Conservation (phyloP, 768 basidiomycete species). For the Crassisporium funariophilum region DNA sequence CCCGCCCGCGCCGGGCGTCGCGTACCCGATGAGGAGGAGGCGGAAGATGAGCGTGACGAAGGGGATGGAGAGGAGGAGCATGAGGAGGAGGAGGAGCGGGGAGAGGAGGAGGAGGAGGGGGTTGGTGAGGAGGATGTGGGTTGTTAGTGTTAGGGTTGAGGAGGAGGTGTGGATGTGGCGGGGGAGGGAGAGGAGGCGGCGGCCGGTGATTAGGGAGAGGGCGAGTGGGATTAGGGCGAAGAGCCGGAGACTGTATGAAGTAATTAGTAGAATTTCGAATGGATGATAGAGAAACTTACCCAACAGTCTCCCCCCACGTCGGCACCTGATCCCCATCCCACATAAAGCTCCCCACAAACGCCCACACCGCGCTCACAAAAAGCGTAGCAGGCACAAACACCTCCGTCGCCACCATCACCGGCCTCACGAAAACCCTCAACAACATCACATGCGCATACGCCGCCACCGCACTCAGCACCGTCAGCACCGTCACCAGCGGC, state of each 20-base stretch:
- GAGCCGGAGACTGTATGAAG: conserved; percentile 59
- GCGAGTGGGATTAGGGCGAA: conserved; percentile 77
- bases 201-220: conserved; percentile 69
- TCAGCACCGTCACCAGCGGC: conserved; percentile 73
- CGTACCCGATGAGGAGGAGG: conserved; percentile 70
- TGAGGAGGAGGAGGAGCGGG: conserved; percentile 66
- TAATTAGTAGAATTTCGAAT: conserved; percentile 8
- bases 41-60: conserved; percentile 81
- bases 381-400: conserved; percentile 76
- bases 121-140: conserved; percentile 67
- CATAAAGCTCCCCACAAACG: conserved; percentile 80
- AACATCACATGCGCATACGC: conserved; percentile 79
- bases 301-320: conserved; percentile 82
- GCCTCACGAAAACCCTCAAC: conserved; percentile 79
- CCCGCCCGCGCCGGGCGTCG: conserved; percentile 21
- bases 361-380: conserved; percentile 76
- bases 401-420: conserved; percentile 78
- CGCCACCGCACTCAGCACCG: conserved; percentile 65
- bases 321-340: conserved; percentile 53
- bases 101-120: conserved; percentile 78
- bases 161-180: conserved; percentile 70
- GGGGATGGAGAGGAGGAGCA: conserved; percentile 73
- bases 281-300: conserved; percentile 47
- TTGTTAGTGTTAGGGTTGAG: conserved; percentile 58
- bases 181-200: conserved; percentile 72